phyloP scores from a whole-genome alignment of 192 early-diverging fungal genomes.

The Rhizoclosmatium globosum region DNA sequence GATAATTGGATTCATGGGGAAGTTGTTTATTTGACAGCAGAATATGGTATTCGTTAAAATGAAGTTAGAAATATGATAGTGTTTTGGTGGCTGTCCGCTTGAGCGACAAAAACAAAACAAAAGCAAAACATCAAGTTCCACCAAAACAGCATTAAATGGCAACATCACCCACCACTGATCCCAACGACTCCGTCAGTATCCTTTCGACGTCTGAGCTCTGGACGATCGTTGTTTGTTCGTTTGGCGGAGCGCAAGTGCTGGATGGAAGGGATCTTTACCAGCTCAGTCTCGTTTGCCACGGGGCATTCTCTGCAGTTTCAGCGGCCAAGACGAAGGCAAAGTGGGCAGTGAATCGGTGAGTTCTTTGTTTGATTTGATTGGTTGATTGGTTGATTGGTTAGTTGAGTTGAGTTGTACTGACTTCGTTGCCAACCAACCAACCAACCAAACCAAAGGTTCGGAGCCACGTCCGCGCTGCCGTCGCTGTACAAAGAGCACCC shows the following conservation, averaged over 20 bases:
- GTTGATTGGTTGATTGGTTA: neutral
- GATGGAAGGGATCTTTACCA: neutral
- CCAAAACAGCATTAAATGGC: no score
- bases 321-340: neutral
- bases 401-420: neutral
- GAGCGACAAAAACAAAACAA: no score
- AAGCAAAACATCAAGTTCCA: no score
- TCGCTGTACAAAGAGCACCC: constrained; percentile 1
- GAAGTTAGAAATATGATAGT: no score
- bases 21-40: no score
- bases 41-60: no score
- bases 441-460: neutral
- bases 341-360: constrained; percentile 14
- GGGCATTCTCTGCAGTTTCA: neutral
- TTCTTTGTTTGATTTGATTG: neutral
- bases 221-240: neutral
- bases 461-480: neutral
- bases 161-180: no score
- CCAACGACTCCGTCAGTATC: no score
- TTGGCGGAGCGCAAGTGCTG: neutral
- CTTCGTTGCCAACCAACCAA: neutral
- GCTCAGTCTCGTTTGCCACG: constrained; percentile 8
- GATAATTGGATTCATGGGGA: no score
- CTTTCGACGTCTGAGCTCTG: neutral
- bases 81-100: no score